Evolutionary conservation across 257 asterid species (phyloP).

Genomic region (Solanum corneliomulleri): DNA sequence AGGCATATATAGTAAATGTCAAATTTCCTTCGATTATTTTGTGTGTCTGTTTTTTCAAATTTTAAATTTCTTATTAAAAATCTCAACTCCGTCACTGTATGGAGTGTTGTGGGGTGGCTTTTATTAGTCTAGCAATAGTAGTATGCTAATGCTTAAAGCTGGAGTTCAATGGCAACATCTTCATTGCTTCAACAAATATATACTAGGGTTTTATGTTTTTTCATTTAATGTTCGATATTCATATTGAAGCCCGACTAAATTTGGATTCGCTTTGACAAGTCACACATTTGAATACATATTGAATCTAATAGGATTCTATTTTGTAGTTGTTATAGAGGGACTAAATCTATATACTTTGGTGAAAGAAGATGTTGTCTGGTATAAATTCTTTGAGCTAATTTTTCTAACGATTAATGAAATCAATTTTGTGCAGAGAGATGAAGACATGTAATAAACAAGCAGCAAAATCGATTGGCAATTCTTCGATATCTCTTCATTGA

Average conservation of each 20-base stretch:
- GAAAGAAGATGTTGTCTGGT: not conserved
- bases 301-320: not conserved
- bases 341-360: not conserved
- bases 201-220: too few relatives aligned
- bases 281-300: not conserved
- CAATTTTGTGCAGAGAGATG: not conserved
- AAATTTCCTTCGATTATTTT: too few relatives aligned
- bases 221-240: accelerated
- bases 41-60: not conserved
- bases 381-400: not conserved
- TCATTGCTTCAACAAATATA: not conserved
- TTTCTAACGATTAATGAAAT: not conserved
- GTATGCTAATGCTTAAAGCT: not conserved
- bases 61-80: too few relatives aligned
- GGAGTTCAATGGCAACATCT: not conserved
- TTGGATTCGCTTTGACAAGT: too few relatives aligned
- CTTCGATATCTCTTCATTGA: not conserved
- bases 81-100: accelerated
- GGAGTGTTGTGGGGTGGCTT: not conserved
- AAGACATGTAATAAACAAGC: too few relatives aligned
- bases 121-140: not conserved
- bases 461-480: not conserved
- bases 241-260: accelerated
- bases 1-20: not conserved
- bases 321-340: not conserved